These are phyloP conservation scores for Paecilomyces sp. DNA, from an alignment of 2,329 filamentous ascomycete genomes.

Conservation along the genomic window DNA sequence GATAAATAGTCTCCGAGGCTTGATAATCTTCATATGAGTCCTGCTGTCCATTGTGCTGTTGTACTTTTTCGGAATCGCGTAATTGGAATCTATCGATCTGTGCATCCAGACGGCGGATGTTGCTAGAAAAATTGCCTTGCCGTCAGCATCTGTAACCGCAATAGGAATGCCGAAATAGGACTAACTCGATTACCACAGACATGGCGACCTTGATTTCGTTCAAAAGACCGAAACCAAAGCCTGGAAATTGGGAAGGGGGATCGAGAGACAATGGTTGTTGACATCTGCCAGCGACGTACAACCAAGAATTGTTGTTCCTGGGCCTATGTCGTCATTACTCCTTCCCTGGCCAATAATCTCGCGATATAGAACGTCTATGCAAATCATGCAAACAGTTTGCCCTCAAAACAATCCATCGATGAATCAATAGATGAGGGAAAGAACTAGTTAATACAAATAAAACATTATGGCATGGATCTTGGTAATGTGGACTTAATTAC, in stretches of 20 bases:
- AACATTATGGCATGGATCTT: no score
- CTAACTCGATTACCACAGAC: constrained; percentile 1
- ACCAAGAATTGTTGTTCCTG: not conserved
- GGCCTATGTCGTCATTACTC: not conserved
- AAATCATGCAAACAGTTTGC: not conserved
- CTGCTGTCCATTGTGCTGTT: constrained; percentile 1
- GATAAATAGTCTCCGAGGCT: constrained; percentile 41
- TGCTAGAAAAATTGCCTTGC: constrained; percentile 28
- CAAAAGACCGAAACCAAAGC: not conserved
- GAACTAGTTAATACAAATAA: no score
- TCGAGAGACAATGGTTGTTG: not conserved
- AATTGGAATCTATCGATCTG: constrained; percentile 44
- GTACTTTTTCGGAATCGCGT: constrained; percentile 15
- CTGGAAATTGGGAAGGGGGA: not conserved
- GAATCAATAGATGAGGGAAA: no score
- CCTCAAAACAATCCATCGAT: not conserved
- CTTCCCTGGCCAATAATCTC: not conserved
- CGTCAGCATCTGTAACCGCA: not conserved
- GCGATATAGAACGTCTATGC: not conserved
- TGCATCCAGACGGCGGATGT: constrained; percentile 50
- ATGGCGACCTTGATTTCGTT: not conserved
- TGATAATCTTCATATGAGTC: constrained; percentile 21
- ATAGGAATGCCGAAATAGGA: not conserved
- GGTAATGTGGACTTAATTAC: no score
- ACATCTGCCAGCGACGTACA: not conserved